Percentiles rank a stretch among this genome's conserved stretches.
Conservation (phyloP, 208 protist species). For the Leishmania tropica region DNA sequence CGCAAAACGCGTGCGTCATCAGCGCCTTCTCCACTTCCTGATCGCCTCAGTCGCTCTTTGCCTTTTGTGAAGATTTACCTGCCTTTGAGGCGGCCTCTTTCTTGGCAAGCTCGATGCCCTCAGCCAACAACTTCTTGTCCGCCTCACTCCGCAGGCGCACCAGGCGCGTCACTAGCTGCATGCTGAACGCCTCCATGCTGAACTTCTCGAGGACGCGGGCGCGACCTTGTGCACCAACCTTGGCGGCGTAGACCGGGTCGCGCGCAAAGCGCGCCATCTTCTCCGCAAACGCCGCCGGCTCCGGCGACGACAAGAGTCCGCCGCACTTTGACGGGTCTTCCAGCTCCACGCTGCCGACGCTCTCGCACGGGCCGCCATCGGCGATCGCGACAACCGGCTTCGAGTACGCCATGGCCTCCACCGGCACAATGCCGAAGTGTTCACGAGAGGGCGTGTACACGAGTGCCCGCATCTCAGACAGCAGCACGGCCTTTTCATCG, state of each 20-base stretch:
- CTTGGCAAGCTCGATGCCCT: conserved; percentile 9
- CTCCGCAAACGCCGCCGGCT: conserved; percentile 59
- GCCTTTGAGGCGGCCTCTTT: conserved; percentile 8
- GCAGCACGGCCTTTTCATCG: conserved; percentile 59
- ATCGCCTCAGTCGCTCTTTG: conserved; percentile 6
- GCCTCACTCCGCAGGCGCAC: conserved; percentile 4
- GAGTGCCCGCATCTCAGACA: conserved; percentile 74
- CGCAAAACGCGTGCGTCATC: not conserved
- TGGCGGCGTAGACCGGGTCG: conserved; percentile 31
- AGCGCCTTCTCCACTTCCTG: not conserved
- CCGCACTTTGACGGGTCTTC: conserved; percentile 38
- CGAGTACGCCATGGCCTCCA: conserved; percentile 82
- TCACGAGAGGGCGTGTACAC: conserved; percentile 95
- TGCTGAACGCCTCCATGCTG: conserved; percentile 56
- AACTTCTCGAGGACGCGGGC: conserved; percentile 46
- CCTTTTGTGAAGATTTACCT: not conserved
- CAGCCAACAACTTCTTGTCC: conserved; percentile 16
- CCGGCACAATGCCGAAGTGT: conserved; percentile 96
- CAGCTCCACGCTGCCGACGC: conserved; percentile 27
- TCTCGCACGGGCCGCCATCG: conserved; percentile 94
- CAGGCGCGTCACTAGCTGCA: conserved; percentile 46
- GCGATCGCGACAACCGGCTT: conserved; percentile 92
- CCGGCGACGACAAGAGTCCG: conserved; percentile 61
- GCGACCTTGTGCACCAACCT: conserved; percentile 49
- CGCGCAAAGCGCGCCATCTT: conserved; percentile 48